Base-by-base conservation (phyloP, 2,329 filamentous ascomycete genomes). In the Arthrobotrys pseudoclavata region DNA sequence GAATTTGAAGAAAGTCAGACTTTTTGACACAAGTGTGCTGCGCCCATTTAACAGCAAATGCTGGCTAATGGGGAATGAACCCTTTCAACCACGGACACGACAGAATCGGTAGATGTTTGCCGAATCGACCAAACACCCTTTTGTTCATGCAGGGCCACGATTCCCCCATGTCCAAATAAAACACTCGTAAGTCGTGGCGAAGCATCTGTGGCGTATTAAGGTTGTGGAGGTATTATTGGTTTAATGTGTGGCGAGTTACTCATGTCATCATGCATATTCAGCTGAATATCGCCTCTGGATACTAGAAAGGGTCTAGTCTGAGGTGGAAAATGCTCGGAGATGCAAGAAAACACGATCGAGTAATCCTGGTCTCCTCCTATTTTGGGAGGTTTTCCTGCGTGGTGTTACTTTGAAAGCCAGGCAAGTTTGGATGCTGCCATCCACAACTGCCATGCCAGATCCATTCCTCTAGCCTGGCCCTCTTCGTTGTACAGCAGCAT, bases 231-330 rank as follows among this genome's bases (percentile, higher is more conserved):
- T 42, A 18, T 34, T 26, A 71, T 71, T 77, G 74, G 74, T 13
- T 9, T 12, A 26, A 29, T 31, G 47, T 71, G 74, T 77, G 74
- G 74, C 74, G 74, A 68, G 74, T 42, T 20, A 15, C 37, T 67
- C 61, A 77, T 77, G 74, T 77, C 74, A 77, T 71, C 67, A 22
- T 71, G 74, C 67, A 71, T 77, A 18, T 48, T 68, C 74, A 77
- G 74, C 74, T 77, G 74, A 68, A 62, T 20, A 61, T 64, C 60
- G 64, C 71, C 66, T 75, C 40, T 61, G 20, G 34, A 24, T 57
- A 10, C 67, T 63, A 15, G 18, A 70, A 70, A 45, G 31, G 55
- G 67, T 40, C 20, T 69, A 62, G 47, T 40, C 48, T 48, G 48
- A 69, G 55, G 34, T 53, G 47, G 60, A 77, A 71, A 45, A 66